Evolutionary conservation across 768 basidiomycete genomes (phyloP).

Genomic region (Trametes cinnabarina): DNA sequence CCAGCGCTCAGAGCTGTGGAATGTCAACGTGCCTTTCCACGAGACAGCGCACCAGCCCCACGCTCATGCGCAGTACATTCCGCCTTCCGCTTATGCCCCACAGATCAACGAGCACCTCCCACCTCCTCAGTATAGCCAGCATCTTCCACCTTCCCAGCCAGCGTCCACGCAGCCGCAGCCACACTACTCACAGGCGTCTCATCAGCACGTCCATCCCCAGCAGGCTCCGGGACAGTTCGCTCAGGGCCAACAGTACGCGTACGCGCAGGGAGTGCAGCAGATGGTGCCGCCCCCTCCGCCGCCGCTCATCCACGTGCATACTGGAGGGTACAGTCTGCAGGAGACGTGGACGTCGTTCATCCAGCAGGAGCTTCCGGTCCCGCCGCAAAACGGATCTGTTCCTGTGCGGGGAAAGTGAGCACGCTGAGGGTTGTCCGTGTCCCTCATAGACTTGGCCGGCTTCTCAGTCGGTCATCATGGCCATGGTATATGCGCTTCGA

Average conservation of each 20-base stretch:
- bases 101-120: not conserved
- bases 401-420: not conserved
- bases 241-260: constrained; percentile 25
- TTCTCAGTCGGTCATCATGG: no score
- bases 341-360: constrained; percentile 74
- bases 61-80: not conserved
- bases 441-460: no score
- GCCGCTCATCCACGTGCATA: constrained; percentile 40
- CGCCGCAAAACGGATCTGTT: constrained; percentile 2
- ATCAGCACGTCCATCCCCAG: not conserved
- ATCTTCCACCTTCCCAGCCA: not conserved
- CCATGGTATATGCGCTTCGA: no score
- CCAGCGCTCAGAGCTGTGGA: constrained; percentile 11
- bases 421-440: no score
- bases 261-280: constrained; percentile 13
- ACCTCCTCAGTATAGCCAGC: constrained; percentile 6
- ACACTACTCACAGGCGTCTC: not conserved
- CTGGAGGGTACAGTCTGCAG: constrained; percentile 58
- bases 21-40: not conserved
- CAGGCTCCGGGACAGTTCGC: constrained; percentile 5
- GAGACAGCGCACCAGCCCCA: not conserved
- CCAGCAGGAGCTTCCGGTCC: constrained; percentile 34
- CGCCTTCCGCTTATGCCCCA: not conserved
- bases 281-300: constrained; percentile 22
- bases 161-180: constrained; percentile 11